Evolutionary conservation across 768 basidiomycete species (phyloP).

Genomic region (Daedaleopsis sinensis): DNA sequence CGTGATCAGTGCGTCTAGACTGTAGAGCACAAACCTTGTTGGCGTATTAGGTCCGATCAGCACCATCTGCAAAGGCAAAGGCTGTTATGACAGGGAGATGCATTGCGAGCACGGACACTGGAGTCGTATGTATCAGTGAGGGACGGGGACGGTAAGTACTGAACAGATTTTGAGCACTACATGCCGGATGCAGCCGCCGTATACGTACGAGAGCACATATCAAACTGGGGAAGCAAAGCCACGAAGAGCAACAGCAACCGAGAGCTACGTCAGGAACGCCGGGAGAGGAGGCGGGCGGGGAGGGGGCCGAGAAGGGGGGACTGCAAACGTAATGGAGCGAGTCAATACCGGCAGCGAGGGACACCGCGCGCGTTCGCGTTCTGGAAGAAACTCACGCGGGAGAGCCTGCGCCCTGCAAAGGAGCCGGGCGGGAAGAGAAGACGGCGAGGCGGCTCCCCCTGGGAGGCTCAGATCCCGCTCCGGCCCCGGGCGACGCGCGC

Average conservation of each 20-base stretch:
- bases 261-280: slow-evolving; percentile 5
- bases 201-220: neutral
- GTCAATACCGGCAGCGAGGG: neutral
- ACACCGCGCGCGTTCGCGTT: neutral
- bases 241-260: slow-evolving; percentile 16
- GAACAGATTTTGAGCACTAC: neutral
- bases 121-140: no score
- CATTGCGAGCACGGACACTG: no score
- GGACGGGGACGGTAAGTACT: neutral
- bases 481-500: neutral
- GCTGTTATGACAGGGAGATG: no score
- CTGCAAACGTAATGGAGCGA: slow-evolving; percentile 5
- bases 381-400: slow-evolving; percentile 5
- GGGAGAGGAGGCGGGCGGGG: neutral
- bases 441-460: neutral
- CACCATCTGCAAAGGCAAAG: no score
- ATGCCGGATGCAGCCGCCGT: slow-evolving; percentile 20
- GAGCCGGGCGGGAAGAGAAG: neutral
- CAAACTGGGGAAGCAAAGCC: slow-evolving; percentile 9
- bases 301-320: slow-evolving; percentile 1
- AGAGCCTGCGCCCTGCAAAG: neutral
- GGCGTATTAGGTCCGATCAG: no score
- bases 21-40: no score
- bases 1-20: no score
- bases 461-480: slow-evolving; percentile 1